Evolutionary conservation across 306 rosid genomes (phyloP).

Genomic region (Casuarina cunninghamiana): DNA sequence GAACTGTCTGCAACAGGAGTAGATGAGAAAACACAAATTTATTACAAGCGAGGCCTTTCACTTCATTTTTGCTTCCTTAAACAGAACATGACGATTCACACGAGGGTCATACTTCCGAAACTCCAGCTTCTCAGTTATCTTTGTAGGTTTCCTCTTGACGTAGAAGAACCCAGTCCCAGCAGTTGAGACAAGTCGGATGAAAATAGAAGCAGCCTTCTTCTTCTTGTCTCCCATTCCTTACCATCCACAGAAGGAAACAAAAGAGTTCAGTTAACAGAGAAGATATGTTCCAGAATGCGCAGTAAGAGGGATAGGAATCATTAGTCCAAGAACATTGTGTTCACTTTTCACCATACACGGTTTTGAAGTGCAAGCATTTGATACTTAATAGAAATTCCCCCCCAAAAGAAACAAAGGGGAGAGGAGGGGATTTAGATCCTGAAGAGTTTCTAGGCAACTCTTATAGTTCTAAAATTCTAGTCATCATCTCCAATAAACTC

Average conservation of each 20-base stretch:
- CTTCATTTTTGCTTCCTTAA: constrained; percentile 96
- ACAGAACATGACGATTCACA: constrained; percentile 85
- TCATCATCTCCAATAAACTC: too few relatives aligned
- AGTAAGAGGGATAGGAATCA: background rate
- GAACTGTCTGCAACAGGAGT: background rate
- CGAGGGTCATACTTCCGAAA: constrained; percentile 84
- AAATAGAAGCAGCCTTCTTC: constrained; percentile 86
- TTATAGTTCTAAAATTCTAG: too few relatives aligned
- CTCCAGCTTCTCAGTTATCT: constrained; percentile 80
- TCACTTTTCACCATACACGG: background rate
- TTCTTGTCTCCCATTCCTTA: constrained; percentile 82
- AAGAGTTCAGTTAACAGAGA: background rate
- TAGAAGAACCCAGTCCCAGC: constrained; percentile 97
- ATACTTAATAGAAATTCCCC: background rate
- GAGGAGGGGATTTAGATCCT: too few relatives aligned
- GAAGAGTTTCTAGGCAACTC: too few relatives aligned
- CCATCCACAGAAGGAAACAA: constrained; percentile 11
- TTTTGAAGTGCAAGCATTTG: background rate
- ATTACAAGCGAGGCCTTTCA: constrained; percentile 27
- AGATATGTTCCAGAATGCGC: background rate
- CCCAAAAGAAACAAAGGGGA: background rate
- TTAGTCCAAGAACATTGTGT: background rate
- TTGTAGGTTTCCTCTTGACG: constrained; percentile 88
- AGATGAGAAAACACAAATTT: background rate
- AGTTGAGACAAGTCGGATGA: constrained; percentile 82